A percentile compares a stretch with the other conserved stretches of the same genome.
Evolutionary conservation across 2,329 filamentous ascomycete genomes (phyloP).

Genomic region (Dendrostoma leiphaemia): DNA sequence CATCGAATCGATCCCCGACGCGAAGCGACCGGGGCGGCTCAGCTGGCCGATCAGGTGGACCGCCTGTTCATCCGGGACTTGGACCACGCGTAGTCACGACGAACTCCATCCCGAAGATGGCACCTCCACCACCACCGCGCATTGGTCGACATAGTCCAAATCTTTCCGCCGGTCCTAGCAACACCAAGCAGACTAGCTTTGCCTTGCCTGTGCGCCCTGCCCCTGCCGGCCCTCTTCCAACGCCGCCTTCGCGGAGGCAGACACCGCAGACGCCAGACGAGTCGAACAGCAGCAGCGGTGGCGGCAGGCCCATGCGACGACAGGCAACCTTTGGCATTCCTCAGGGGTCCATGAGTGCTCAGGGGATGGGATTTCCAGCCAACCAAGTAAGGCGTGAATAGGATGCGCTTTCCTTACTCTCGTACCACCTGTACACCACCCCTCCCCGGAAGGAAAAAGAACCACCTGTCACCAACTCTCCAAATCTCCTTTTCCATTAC

Average conservation of each 20-base stretch:
- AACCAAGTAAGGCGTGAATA: slow-evolving; percentile 28
- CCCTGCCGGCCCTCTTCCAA: slow-evolving; percentile 57
- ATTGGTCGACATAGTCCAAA: slow-evolving; percentile 13
- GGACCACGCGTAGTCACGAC: slow-evolving; percentile 50
- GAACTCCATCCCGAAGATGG: slow-evolving; percentile 51
- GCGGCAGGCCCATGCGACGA: slow-evolving; percentile 43
- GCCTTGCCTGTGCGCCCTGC: slow-evolving; percentile 64
- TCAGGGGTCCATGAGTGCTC: slow-evolving; percentile 32
- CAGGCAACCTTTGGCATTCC: slow-evolving; percentile 52
- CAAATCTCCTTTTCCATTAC: slow-evolving; percentile 8
- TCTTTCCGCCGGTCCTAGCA: slow-evolving; percentile 36
- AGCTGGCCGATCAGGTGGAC: slow-evolving; percentile 44
- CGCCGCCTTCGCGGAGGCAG: slow-evolving; percentile 58
- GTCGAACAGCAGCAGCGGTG: slow-evolving; percentile 31
- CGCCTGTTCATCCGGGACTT: slow-evolving; percentile 50
- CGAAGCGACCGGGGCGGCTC: slow-evolving; percentile 43
- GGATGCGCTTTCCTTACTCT: slow-evolving; percentile 16
- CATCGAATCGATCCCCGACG: slow-evolving; percentile 50
- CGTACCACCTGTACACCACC: neutral
- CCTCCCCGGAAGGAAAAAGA: neutral
- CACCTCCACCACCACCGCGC: slow-evolving; percentile 28
- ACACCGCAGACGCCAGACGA: slow-evolving; percentile 54
- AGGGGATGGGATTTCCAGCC: slow-evolving; percentile 31
- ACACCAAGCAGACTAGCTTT: slow-evolving; percentile 51
- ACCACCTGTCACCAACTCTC: neutral